Evolutionary conservation across 257 asterid genomes (phyloP), one percentile per base, ranked within the genome.

Genomic region (Ilex asprella): DNA sequence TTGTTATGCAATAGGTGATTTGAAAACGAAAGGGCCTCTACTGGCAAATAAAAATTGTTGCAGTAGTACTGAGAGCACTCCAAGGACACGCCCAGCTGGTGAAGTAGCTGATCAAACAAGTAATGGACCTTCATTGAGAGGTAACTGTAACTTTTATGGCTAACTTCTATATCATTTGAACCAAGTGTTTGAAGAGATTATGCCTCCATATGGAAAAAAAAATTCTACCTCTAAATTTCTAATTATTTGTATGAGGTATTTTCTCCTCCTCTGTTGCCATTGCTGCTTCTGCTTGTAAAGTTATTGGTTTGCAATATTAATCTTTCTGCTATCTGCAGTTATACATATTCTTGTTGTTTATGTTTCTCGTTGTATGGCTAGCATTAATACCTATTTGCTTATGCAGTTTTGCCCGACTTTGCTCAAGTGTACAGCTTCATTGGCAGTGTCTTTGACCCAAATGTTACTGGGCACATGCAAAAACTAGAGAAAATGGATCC

Each of bases 381-480:
- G 52, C 52, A 46, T 10, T 46, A 46, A 46, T 56, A 56, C 21
- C 62, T 39, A 11, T 56, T 66, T 60, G 27, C 63, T 52, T 55
- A 49, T 81, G 95, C 93, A 92, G 97, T 86, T 68, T 79, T 92
- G 73, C 98, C 98, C 5, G 97, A 92, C 78, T 92, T 92, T 70
- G 83, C 85, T 71, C 87, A 84, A 79, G 98, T 92, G 14, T 92
- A 92, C 87, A 58, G 80, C 66, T 92, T 92, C 87, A 83, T 92
- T 55, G 98, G 97, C 77, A 86, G 95, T 46, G 78, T 92, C 64
- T 88, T 92, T 73, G 98, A 92, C 75, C 97, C 98, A 60, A 76
- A 69, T 57, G 86, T 68, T 66, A 70, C 81, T 1, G 91, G 82
- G 31, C 98, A 92, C 77, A 68, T 92, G 75, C 95, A 86, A 79